Evolutionary conservation across 2,329 filamentous ascomycete genomes (phyloP).

Genomic region (Colletotrichum gloeosporioides): DNA sequence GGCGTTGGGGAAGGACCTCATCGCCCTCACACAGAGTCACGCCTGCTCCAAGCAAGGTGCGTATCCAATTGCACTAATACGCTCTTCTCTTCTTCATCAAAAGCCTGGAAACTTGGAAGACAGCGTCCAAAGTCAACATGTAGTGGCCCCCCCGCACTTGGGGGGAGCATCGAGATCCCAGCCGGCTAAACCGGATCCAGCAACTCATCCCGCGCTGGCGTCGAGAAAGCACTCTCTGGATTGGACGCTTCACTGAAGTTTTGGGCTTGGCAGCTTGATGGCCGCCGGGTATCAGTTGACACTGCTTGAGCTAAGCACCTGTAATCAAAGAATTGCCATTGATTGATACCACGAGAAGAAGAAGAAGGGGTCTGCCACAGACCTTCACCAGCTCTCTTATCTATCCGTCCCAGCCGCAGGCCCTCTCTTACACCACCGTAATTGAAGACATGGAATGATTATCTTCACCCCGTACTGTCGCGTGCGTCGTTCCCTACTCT

Average conservation of each 20-base stretch:
- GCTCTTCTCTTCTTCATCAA: background rate
- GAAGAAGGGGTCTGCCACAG: background rate
- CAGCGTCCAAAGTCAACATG: background rate
- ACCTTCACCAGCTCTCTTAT: background rate
- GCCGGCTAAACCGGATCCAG: background rate
- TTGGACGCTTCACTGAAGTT: background rate
- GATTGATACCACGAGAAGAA: background rate
- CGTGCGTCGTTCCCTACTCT: background rate
- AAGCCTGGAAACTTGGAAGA: background rate
- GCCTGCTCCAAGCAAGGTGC: background rate
- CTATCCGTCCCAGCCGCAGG: background rate
- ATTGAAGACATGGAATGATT: background rate
- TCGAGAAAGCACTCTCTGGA: background rate
- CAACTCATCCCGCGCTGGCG: slow-evolving; percentile 1
- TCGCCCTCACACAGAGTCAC: background rate
- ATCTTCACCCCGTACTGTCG: background rate
- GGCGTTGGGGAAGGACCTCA: background rate
- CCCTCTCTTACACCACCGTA: background rate
- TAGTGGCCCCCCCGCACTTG: background rate
- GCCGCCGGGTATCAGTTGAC: slow-evolving; percentile 17
- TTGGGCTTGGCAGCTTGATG: background rate
- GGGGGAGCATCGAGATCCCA: background rate
- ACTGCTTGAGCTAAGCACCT: background rate
- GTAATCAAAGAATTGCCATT: background rate
- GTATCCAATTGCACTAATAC: background rate